Percentiles rank a stretch among this genome's conserved stretches.
phyloP scores from a whole-genome alignment of 257 asterid genomes.

The Primulina tabacum region DNA sequence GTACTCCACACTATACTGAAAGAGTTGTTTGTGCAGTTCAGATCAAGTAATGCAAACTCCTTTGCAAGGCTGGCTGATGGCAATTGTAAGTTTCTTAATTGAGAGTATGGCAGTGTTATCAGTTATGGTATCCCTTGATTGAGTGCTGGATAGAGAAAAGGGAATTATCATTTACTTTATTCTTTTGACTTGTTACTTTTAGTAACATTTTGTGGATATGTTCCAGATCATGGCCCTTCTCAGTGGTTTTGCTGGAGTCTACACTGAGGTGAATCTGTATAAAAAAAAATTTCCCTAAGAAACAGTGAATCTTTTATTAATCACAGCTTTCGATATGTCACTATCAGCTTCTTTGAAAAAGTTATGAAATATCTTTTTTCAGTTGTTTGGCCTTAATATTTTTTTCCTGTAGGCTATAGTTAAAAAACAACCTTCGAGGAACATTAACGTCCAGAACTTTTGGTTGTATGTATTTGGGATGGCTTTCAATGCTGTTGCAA shows the following conservation, averaged over 20 bases:
- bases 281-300: neutral
- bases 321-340: conserved; percentile 15
- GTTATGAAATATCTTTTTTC: conserved; percentile 10
- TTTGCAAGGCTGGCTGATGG: conserved; percentile 96
- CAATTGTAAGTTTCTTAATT: conserved; percentile 74
- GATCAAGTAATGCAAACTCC: conserved; percentile 93
- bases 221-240: conserved; percentile 97
- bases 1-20: conserved; percentile 2
- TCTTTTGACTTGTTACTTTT: neutral
- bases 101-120: conserved; percentile 18
- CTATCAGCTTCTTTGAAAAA: conserved; percentile 9
- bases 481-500: conserved; percentile 88
- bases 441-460: conserved; percentile 96
- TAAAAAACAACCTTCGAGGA: conserved; percentile 92
- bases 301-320: conserved; percentile 7
- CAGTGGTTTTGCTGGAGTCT: conserved; percentile 99
- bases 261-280: conserved; percentile 77
- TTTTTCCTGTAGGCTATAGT: conserved; percentile 72
- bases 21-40: conserved; percentile 55
- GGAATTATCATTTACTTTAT: conserved; percentile 12
- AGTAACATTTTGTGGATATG: conserved; percentile 24
- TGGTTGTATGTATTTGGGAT: conserved; percentile 98
- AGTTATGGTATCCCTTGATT: conserved; percentile 1
- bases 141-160: conserved; percentile 11
- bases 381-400: conserved; percentile 23